These are phyloP conservation scores for Herpetospermum pedunculosum DNA, from an alignment of 306 rosid genomes.

Conservation along the genomic window DNA sequence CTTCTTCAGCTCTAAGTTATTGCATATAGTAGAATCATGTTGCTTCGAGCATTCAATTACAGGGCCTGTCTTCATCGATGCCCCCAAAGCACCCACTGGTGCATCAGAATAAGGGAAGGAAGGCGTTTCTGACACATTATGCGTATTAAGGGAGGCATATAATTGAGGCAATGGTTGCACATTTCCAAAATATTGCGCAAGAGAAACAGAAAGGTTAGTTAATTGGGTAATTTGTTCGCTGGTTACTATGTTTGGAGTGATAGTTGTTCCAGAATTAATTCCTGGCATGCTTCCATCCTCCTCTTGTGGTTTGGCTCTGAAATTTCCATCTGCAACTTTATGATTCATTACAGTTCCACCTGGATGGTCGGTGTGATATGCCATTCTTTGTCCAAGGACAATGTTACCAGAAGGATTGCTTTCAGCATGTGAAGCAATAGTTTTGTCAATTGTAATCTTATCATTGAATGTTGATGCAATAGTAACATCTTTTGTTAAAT, in stretches of 20 bases:
- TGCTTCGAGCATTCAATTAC: slow-evolving; percentile 31
- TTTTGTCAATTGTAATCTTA: slow-evolving; percentile 20
- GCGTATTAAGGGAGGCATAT: slow-evolving; percentile 60
- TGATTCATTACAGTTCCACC: slow-evolving; percentile 28
- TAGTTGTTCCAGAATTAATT: slow-evolving; percentile 30
- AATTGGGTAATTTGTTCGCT: slow-evolving; percentile 53
- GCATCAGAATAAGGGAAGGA: slow-evolving; percentile 37
- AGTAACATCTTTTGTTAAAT: slow-evolving; percentile 21
- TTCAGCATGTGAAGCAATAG: slow-evolving; percentile 19
- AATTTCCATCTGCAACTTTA: slow-evolving; percentile 39
- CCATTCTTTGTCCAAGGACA: slow-evolving; percentile 36
- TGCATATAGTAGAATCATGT: slow-evolving; percentile 37
- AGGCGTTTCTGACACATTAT: slow-evolving; percentile 24
- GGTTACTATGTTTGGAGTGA: slow-evolving; percentile 34
- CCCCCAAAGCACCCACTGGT: slow-evolving; percentile 29
- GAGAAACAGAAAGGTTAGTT: slow-evolving; percentile 61
- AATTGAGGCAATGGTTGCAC: slow-evolving; percentile 68
- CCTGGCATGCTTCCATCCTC: slow-evolving; percentile 37
- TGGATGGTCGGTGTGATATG: slow-evolving; percentile 34
- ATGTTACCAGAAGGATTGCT: slow-evolving; percentile 26
- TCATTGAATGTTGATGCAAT: slow-evolving; percentile 25
- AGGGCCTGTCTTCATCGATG: slow-evolving; percentile 31
- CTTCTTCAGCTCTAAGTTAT: slow-evolving; percentile 33
- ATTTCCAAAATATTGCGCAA: slow-evolving; percentile 69
- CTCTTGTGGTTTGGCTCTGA: slow-evolving; percentile 24